phyloP scores from a whole-genome alignment of 2,329 filamentous ascomycete species.

The Sclerotinia glacialis region DNA sequence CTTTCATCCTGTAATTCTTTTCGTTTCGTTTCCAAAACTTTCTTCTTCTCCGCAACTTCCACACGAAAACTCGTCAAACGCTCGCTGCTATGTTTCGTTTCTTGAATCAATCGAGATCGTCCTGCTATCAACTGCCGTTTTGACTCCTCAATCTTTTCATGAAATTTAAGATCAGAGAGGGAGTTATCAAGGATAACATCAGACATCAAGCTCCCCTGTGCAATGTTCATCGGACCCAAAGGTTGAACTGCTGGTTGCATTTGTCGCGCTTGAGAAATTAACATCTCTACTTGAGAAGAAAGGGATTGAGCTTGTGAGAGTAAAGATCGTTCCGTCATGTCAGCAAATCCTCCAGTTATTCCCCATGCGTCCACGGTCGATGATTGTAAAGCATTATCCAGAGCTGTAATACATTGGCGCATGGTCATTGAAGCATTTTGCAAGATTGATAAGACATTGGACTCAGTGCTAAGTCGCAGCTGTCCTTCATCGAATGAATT shows the following conservation, averaged over 20 bases:
- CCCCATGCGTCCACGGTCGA: conserved; percentile 51
- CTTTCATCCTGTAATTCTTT: conserved; percentile 15
- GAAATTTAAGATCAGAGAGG: conserved; percentile 51
- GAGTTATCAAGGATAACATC: conserved; percentile 55
- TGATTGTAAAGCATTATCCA: conserved; percentile 45
- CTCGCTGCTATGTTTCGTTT: background rate
- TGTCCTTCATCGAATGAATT: conserved; percentile 43
- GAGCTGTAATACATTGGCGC: conserved; percentile 39
- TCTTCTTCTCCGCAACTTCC: conserved; percentile 3
- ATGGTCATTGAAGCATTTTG: conserved; percentile 43
- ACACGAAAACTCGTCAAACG: background rate
- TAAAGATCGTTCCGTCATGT: conserved; percentile 38
- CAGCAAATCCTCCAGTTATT: conserved; percentile 37
- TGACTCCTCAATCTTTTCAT: conserved; percentile 50
- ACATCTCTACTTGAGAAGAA: conserved; percentile 46
- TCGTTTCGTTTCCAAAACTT: background rate
- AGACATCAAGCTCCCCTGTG: conserved; percentile 46
- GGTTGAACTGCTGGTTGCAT: conserved; percentile 42
- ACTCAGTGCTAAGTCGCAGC: conserved; percentile 42
- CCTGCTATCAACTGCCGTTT: conserved; percentile 8
- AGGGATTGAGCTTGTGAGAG: conserved; percentile 54
- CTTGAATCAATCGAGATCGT: conserved; percentile 8
- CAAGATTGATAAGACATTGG: conserved; percentile 43
- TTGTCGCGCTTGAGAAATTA: conserved; percentile 43
- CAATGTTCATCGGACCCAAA: conserved; percentile 44